phyloP scores from a whole-genome alignment of 352 stramenopile genomes.

The Heterotrichella gracilis region DNA sequence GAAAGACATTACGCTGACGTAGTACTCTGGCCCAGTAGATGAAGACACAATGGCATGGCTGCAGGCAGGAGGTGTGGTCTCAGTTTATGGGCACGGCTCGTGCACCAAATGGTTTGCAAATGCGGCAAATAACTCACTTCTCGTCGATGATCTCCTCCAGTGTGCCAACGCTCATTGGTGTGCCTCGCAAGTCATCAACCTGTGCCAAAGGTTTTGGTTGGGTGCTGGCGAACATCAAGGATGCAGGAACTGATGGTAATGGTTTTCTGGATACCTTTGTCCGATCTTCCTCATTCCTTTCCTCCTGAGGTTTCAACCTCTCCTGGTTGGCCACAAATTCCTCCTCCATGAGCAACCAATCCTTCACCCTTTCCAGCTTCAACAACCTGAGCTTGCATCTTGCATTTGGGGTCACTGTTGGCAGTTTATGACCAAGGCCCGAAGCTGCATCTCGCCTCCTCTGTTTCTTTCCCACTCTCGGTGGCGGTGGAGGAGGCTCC shows the following conservation, averaged over 20 bases:
- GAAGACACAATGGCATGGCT: constrained; percentile 97
- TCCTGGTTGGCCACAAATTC: constrained; percentile 99
- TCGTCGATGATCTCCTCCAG: constrained; percentile 99
- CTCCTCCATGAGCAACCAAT: constrained; percentile 97
- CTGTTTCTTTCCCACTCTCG: too few species aligned
- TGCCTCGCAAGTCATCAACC: constrained; percentile 88
- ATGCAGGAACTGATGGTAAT: not conserved
- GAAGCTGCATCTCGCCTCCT: constrained; percentile 15
- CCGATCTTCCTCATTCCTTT: constrained; percentile 44
- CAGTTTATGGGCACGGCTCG: too few species aligned
- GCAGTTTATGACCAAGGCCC: constrained; percentile 16
- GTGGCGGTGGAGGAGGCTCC: too few species aligned
- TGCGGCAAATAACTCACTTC: too few species aligned
- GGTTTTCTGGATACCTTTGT: too few species aligned
- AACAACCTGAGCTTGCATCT: constrained; percentile 97
- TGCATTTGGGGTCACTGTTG: constrained; percentile 55
- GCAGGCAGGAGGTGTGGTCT: too few species aligned
- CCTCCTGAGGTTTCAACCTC: constrained; percentile 94
- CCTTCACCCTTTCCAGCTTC: constrained; percentile 97
- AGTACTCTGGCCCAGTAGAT: constrained; percentile 88
- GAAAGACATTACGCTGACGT: constrained; percentile 95
- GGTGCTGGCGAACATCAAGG: not conserved
- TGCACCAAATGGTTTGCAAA: too few species aligned
- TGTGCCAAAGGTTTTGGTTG: constrained; percentile 87
- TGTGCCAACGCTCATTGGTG: constrained; percentile 78